Base-by-base conservation (phyloP, 306 rosid genomes). In the Aeschynomene evenia region DNA sequence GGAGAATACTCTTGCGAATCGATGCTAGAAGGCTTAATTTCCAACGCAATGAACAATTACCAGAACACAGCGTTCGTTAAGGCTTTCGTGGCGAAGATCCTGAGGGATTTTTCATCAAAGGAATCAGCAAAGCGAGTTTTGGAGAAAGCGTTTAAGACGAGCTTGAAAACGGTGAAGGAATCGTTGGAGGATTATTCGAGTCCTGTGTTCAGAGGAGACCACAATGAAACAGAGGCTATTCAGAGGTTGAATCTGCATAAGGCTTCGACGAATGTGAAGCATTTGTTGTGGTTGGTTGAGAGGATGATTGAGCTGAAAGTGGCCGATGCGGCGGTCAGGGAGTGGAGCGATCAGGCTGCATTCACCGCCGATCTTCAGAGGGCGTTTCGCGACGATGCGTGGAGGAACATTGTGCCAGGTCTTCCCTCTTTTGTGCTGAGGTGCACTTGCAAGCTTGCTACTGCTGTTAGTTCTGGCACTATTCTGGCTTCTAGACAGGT, bases 241-340 rank as follows among this genome's bases (percentile, higher is more conserved):
- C 97, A 93, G 85, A 88, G 88, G 79, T 62, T 86, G 67, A 93
- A 93, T 79, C 79, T 93, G 74, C 98, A 93, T 37, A 90, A 86
- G 57, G 98, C 98, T 5, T 52, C 85, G 59, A 88, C 90, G 1
- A 85, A 82, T 64, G 96, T 91, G 46, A 90, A 60, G 81, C 94
- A 93, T 66, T 68, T 93, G 43, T 53, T 83, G 68, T 93, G 97
- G 97, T 66, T 93, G 45, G 85, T 93, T 39, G 98, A 93, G 82
- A 87, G 98, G 75, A 93, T 93, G 98, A 87, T 90, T 36, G 98
- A 93, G 87, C 83, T 93, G 51, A 84, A 76, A 76, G 98, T 93
- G 33, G 98, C 98, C 0, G 94, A 84, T 62, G 28, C 73, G 0
- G 96, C 98, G 0, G 97, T 88, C 5, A 81, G 62, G 58, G 94